Percentiles rank a stretch among this genome's conserved stretches.
phyloP scores from a whole-genome alignment of 495 filamentous ascomycete genomes.

The Neurospora sp. region DNA sequence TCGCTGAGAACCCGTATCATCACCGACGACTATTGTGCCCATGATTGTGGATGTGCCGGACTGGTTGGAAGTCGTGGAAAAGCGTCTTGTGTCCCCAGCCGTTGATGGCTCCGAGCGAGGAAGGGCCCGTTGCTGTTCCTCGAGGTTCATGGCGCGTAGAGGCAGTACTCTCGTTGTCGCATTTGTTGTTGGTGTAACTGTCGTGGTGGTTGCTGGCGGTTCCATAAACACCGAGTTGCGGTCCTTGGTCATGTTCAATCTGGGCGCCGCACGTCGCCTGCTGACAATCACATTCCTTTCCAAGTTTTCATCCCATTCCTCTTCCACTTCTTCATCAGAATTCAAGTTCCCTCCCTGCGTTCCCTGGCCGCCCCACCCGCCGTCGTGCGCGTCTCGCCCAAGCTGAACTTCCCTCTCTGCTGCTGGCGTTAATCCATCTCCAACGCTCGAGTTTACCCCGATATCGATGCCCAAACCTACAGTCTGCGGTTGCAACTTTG shows the following conservation, averaged over 20 bases:
- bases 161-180: conserved; percentile 23
- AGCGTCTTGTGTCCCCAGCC: conserved; percentile 37
- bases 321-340: conserved; percentile 29
- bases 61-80: conserved; percentile 51
- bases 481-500: conserved; percentile 15
- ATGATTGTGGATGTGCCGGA: conserved; percentile 56
- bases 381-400: conserved; percentile 30
- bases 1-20: conserved; percentile 44
- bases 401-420: conserved; percentile 26
- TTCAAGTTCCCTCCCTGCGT: background rate
- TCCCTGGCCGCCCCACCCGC: conserved; percentile 28
- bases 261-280: conserved; percentile 32
- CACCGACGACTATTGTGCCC: conserved; percentile 53
- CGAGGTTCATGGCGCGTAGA: conserved; percentile 35
- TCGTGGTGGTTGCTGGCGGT: conserved; percentile 18
- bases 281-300: conserved; percentile 48
- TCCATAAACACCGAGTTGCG: conserved; percentile 33
- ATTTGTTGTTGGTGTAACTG: conserved; percentile 32
- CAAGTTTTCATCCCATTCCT: conserved; percentile 46
- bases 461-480: conserved; percentile 37
- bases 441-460: conserved; percentile 31
- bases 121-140: conserved; percentile 23
- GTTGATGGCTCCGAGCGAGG: conserved; percentile 33
- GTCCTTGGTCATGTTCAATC: conserved; percentile 8
- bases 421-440: conserved; percentile 26